Conservation (phyloP, 495 filamentous ascomycete species). For the Penicillium roqueforti region DNA sequence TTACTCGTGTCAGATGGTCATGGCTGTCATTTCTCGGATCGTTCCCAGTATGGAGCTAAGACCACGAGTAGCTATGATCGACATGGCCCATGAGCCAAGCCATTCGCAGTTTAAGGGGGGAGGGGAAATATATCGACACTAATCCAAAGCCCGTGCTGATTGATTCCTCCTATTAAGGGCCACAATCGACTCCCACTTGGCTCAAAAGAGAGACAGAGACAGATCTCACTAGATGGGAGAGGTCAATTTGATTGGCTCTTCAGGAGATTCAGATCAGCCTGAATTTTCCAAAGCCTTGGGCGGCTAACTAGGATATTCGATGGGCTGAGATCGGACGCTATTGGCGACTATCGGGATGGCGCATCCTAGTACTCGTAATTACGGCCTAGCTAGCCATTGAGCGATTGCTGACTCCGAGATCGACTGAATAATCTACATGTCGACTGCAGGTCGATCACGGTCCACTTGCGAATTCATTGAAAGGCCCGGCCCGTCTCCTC, state of each 20-base stretch:
- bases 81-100: not conserved
- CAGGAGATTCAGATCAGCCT: conserved; percentile 16
- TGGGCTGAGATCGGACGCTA: conserved; percentile 23
- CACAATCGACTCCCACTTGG: not conserved
- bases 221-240: not conserved
- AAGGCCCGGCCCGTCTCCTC: conserved; percentile 31
- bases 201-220: not conserved
- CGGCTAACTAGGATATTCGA: conserved; percentile 38
- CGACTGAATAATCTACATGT: conserved; percentile 20
- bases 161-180: not conserved
- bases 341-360: conserved; percentile 30
- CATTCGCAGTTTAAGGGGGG: not conserved
- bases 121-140: not conserved
- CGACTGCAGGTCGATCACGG: conserved; percentile 26
- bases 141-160: not conserved
- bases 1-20: conserved; percentile 7
- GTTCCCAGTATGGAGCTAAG: conserved; percentile 2
- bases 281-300: conserved; percentile 36
- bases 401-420: conserved; percentile 9
- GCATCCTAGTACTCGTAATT: conserved; percentile 18
- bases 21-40: conserved; percentile 10
- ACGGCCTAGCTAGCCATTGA: conserved; percentile 8
- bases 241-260: not conserved
- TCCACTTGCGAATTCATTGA: conserved; percentile 24
- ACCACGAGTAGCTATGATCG: not conserved